Conservation (phyloP, 2,329 filamentous ascomycete genomes). For the Diaporthe vaccinii region DNA sequence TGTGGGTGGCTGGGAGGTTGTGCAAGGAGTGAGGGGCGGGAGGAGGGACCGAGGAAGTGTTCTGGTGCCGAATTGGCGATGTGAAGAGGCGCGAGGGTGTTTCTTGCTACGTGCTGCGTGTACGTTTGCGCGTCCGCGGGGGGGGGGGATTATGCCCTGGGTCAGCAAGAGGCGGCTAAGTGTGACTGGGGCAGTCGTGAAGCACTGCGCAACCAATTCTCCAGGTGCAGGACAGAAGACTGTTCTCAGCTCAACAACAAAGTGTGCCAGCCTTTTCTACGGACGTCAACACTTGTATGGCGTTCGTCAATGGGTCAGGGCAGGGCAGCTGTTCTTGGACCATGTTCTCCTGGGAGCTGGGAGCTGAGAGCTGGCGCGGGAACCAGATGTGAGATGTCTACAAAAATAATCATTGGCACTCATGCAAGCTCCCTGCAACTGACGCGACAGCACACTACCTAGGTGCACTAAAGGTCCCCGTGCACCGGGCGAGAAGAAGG, state of each 20-base stretch:
- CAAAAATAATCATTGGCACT: background rate
- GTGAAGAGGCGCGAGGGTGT: background rate
- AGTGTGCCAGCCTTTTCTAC: background rate
- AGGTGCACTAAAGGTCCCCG: no score
- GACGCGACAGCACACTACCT: no score
- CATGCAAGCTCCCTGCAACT: conserved; percentile 23
- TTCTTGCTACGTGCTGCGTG: conserved; percentile 2
- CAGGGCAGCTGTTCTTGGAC: background rate
- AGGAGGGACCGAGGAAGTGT: background rate
- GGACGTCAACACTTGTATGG: background rate
- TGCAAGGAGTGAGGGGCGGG: background rate
- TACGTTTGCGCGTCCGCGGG: background rate
- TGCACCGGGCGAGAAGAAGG: background rate
- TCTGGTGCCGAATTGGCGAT: background rate
- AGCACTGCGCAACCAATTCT: background rate
- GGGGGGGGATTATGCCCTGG: background rate
- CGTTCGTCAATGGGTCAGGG: background rate
- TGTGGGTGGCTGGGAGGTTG: background rate
- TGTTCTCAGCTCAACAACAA: background rate
- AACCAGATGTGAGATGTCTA: background rate
- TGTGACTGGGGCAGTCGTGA: background rate
- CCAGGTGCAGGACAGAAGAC: background rate
- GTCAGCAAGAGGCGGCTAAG: background rate
- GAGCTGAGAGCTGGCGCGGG: background rate
- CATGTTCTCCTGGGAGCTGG: background rate